phyloP scores from a whole-genome alignment of 2,329 filamentous ascomycete genomes.

The Colletotrichum horii region DNA sequence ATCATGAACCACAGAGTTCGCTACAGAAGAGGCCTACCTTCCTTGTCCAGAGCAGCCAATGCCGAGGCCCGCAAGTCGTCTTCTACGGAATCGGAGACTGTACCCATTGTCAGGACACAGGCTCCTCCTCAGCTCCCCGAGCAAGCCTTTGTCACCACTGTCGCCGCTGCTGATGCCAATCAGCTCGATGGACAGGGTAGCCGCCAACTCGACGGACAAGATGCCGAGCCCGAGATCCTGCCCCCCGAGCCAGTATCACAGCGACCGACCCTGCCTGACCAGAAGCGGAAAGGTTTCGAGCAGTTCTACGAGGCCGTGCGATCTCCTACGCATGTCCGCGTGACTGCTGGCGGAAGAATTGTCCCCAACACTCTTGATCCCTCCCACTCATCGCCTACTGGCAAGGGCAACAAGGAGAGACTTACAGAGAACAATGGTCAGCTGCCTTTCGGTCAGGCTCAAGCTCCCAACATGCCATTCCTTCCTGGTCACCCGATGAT shows the following conservation, averaged over 20 bases:
- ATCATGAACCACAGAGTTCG: conserved; percentile 4
- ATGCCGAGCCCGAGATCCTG: conserved; percentile 32
- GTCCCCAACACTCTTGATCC: conserved; percentile 66
- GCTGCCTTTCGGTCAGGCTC: conserved; percentile 27
- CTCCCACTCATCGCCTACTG: conserved; percentile 50
- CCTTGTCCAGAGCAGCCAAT: neutral
- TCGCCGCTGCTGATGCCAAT: neutral
- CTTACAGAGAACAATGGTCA: conserved; percentile 27
- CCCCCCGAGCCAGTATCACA: neutral
- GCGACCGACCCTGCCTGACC: conserved; percentile 39
- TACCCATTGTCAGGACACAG: neutral
- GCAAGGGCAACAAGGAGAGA: conserved; percentile 54
- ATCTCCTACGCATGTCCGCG: conserved; percentile 70
- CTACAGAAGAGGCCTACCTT: neutral
- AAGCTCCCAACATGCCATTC: conserved; percentile 15
- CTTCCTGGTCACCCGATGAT: conserved; percentile 4
- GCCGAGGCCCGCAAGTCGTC: conserved; percentile 9
- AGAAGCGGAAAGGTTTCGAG: conserved; percentile 70
- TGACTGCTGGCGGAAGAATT: conserved; percentile 71
- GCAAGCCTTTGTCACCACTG: neutral
- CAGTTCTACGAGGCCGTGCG: conserved; percentile 72
- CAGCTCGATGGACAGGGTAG: conserved; percentile 14
- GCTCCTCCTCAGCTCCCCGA: neutral
- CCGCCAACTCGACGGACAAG: conserved; percentile 44
- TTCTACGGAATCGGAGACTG: neutral